Percentiles rank a stretch among this genome's conserved stretches.
These are phyloP conservation scores for Novymonas esmeraldas DNA, from an alignment of 208 protist species.

Conservation along the genomic window DNA sequence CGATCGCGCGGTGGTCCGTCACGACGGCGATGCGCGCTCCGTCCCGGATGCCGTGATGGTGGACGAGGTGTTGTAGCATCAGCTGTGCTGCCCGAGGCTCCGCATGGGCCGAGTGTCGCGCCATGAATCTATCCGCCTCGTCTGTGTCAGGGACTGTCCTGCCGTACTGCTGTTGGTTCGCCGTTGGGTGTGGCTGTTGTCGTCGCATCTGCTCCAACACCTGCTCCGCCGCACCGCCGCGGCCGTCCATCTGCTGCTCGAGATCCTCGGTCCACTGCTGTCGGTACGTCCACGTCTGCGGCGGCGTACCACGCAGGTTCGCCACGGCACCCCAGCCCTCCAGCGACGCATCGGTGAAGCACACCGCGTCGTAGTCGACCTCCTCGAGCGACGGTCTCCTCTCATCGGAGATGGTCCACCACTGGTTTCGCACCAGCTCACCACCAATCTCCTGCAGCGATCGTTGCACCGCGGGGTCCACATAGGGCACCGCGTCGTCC, in stretches of 20 bases:
- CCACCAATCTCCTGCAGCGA: not conserved
- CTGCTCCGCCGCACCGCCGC: conserved; percentile 1
- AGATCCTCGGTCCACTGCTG: conserved; percentile 19
- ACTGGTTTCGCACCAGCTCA: conserved; percentile 3
- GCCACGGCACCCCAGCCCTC: conserved; percentile 17
- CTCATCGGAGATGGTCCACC: not conserved
- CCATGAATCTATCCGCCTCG: conserved; percentile 9
- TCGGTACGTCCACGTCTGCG: conserved; percentile 10
- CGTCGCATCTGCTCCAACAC: not conserved
- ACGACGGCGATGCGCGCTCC: not conserved
- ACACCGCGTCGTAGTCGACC: conserved; percentile 3
- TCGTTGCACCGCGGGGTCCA: not conserved
- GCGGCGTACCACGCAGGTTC: not conserved
- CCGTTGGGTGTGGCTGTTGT: not conserved
- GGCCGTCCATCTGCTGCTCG: not conserved
- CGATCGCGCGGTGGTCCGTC: conserved; percentile 10
- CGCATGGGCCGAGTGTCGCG: conserved; percentile 9
- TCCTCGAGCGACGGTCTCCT: not conserved
- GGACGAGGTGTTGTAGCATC: no score
- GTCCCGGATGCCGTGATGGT: not conserved
- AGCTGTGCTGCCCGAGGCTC: conserved; percentile 15
- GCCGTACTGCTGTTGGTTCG: not conserved
- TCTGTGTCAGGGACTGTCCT: no score
- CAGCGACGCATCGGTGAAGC: conserved; percentile 19
- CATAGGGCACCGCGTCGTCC: conserved; percentile 16